Conservation (phyloP, 1,139 yeast genomes). For the Debaryomyces coudertii region DNA sequence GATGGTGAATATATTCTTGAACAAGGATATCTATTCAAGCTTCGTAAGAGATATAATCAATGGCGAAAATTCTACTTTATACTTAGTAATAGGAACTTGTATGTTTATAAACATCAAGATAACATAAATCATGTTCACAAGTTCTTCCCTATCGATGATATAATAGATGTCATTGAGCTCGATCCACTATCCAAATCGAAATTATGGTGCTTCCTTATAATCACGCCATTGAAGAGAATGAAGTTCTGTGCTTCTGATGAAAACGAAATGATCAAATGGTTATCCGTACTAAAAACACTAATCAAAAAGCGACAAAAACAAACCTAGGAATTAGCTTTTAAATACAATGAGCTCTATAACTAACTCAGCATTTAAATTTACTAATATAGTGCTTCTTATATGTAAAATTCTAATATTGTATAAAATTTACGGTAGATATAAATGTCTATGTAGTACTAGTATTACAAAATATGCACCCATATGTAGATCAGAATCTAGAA, state of each 20-base stretch:
- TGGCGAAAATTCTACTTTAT: constrained; percentile 51
- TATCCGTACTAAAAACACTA: constrained; percentile 44
- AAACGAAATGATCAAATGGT: constrained; percentile 54
- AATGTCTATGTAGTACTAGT: background rate
- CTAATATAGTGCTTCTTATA: too few species aligned
- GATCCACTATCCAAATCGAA: constrained; percentile 51
- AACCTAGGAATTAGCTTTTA: background rate
- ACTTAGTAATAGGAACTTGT: constrained; percentile 43
- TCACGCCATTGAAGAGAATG: constrained; percentile 49
- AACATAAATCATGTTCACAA: constrained; percentile 27
- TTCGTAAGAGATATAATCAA: constrained; percentile 48
- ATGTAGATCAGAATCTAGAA: background rate
- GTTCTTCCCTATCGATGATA: constrained; percentile 34
- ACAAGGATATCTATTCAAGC: constrained; percentile 44
- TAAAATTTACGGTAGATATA: background rate
- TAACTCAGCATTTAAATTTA: background rate
- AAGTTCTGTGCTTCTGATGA: constrained; percentile 50
- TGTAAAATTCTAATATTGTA: background rate
- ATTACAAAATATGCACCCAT: background rate
- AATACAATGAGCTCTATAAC: background rate
- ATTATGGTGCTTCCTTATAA: constrained; percentile 50
- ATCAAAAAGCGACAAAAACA: background rate
- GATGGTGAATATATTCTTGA: constrained; percentile 40
- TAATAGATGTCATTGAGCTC: constrained; percentile 57
- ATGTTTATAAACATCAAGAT: constrained; percentile 41